These are phyloP conservation scores for Orychophragmus violaceus DNA, from an alignment of 345 rosid genomes.

Conservation along the genomic window DNA sequence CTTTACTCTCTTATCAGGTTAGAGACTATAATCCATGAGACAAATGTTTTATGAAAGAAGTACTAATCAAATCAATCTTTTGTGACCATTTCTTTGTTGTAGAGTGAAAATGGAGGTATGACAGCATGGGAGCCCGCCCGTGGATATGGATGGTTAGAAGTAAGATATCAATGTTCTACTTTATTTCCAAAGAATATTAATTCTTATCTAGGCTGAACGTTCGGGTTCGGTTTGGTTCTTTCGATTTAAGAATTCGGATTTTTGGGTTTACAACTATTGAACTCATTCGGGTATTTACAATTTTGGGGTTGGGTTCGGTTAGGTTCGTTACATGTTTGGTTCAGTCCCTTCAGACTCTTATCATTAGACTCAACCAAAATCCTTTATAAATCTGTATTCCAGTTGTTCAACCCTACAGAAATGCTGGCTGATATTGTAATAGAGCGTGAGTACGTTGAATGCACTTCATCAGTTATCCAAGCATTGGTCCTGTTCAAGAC, in stretches of 20 bases:
- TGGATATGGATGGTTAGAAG: constrained; percentile 22
- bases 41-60: neutral
- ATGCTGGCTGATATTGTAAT: constrained; percentile 38
- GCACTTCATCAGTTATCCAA: constrained; percentile 36
- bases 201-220: too few species aligned
- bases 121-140: constrained; percentile 26
- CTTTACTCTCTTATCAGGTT: constrained; percentile 39
- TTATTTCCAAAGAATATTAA: neutral
- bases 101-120: constrained; percentile 41
- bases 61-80: neutral
- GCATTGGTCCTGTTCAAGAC: constrained; percentile 26
- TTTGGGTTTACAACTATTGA: too few species aligned
- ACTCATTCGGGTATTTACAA: too few species aligned
- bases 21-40: neutral
- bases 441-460: constrained; percentile 32
- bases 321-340: too few species aligned
- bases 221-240: too few species aligned
- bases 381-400: neutral
- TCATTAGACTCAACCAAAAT: neutral
- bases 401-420: constrained; percentile 60
- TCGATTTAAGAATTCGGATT: too few species aligned
- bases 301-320: too few species aligned
- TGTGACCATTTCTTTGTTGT: neutral
- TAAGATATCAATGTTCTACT: neutral
- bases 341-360: too few species aligned